Percentiles rank a stretch among this genome's conserved stretches.
phyloP scores from a whole-genome alignment of 768 basidiomycete genomes.

The Panaeolus papilionaceus region DNA sequence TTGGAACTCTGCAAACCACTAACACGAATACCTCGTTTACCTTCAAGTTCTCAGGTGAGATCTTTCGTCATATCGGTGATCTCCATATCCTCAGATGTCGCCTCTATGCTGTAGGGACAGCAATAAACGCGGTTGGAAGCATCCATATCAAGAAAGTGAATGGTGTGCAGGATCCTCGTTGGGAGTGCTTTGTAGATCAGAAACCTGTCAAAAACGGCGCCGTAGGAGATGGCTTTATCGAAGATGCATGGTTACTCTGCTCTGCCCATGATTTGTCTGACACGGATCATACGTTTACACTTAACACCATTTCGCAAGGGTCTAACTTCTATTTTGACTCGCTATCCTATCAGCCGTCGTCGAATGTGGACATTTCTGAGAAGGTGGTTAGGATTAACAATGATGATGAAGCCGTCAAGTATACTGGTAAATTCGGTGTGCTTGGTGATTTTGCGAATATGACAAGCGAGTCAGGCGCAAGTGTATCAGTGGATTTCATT shows the following conservation, averaged over 20 bases:
- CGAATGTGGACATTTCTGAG: neutral
- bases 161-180: neutral
- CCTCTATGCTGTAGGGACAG: neutral
- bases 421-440: neutral
- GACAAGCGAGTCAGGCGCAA: neutral
- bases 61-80: neutral
- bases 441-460: neutral
- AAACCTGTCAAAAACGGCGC: neutral
- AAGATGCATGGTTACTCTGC: neutral
- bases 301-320: neutral
- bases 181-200: neutral
- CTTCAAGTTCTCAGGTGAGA: neutral
- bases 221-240: neutral
- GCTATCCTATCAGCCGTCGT: neutral
- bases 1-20: neutral
- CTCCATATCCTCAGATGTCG: neutral
- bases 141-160: neutral
- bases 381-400: neutral
- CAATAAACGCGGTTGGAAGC: neutral
- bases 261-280: neutral
- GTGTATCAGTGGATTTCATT: neutral
- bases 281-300: neutral
- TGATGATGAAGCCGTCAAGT: neutral
- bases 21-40: neutral
- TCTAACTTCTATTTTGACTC: neutral